Evolutionary conservation across 257 asterid species (phyloP).

Genomic region (Prunella vulgaris): DNA sequence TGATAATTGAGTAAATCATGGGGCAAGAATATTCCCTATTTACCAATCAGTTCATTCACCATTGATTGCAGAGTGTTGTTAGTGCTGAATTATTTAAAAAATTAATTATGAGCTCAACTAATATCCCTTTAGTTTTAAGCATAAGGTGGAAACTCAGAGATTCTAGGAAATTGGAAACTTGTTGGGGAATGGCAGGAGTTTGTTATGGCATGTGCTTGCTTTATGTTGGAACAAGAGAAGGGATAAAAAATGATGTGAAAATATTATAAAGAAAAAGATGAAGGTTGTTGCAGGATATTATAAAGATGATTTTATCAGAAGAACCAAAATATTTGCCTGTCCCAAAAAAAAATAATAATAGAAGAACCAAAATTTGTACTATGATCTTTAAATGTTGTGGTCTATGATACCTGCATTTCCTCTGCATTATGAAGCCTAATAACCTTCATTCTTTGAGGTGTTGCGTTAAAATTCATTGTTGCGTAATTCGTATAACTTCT

Average conservation of each 20-base stretch:
- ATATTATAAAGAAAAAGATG: not conserved
- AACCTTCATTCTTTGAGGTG: not conserved
- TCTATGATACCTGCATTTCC: not conserved
- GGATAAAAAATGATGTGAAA: not conserved
- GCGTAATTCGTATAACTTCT: not conserved
- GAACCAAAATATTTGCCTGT: too few relatives aligned
- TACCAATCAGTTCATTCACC: not conserved
- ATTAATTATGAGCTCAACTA: not conserved
- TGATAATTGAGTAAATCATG: constrained; percentile 6
- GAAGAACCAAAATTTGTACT: not conserved
- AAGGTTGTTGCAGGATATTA: not conserved
- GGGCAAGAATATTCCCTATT: not conserved
- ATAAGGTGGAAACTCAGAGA: not conserved
- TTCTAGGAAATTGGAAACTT: not conserved
- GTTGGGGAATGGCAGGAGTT: constrained; percentile 6
- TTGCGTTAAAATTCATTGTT: constrained; percentile 3
- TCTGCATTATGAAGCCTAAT: not conserved
- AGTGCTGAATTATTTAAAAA: not conserved
- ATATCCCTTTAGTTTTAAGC: not conserved
- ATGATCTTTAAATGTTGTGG: not conserved
- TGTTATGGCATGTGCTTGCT: not conserved
- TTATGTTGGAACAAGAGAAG: constrained; percentile 3
- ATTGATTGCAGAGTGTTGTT: not conserved
- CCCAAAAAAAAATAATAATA: too few relatives aligned
- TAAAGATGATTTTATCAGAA: not conserved